Percentiles rank a stretch among this genome's conserved stretches.
Conservation (phyloP, 108 stramenopile genomes). For the Pseudonitzschia delicatissima region DNA sequence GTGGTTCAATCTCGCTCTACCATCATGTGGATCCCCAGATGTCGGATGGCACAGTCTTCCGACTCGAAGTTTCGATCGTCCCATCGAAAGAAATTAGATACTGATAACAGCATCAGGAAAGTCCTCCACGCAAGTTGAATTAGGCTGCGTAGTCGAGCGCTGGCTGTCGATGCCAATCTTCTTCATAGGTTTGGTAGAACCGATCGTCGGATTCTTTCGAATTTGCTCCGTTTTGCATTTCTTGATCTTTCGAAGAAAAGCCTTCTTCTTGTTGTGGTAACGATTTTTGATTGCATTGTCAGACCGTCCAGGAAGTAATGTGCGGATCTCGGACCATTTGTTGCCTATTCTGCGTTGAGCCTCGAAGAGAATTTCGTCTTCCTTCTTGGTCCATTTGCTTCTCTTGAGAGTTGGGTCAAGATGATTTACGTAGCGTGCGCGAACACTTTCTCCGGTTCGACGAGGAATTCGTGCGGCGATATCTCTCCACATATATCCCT, state of each 20-base stretch:
- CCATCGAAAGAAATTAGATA: too few relatives aligned
- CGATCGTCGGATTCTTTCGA: neutral
- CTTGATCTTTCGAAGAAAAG: constrained; percentile 1
- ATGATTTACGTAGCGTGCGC: constrained; percentile 92
- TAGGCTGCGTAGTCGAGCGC: neutral
- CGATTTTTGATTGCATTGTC: constrained; percentile 93
- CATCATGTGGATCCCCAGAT: too few relatives aligned
- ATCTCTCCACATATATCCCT: constrained; percentile 49
- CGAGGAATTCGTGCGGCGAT: constrained; percentile 85
- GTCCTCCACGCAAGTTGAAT: neutral
- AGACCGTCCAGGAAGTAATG: constrained; percentile 86
- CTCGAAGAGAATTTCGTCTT: constrained; percentile 66
- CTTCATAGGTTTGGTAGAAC: neutral
- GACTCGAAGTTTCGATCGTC: too few relatives aligned
- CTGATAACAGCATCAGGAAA: neutral
- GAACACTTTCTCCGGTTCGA: constrained; percentile 91
- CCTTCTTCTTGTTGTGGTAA: constrained; percentile 80
- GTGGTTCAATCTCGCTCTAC: too few relatives aligned
- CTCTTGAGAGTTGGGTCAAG: constrained; percentile 88
- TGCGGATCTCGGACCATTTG: constrained; percentile 85
- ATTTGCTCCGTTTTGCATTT: neutral
- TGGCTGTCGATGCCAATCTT: neutral
- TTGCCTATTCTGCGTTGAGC: constrained; percentile 71
- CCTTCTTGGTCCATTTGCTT: constrained; percentile 77
- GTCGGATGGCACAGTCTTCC: too few relatives aligned